Base-by-base conservation (phyloP, 2,329 filamentous ascomycete genomes). In the Waltergamsia citrina region DNA sequence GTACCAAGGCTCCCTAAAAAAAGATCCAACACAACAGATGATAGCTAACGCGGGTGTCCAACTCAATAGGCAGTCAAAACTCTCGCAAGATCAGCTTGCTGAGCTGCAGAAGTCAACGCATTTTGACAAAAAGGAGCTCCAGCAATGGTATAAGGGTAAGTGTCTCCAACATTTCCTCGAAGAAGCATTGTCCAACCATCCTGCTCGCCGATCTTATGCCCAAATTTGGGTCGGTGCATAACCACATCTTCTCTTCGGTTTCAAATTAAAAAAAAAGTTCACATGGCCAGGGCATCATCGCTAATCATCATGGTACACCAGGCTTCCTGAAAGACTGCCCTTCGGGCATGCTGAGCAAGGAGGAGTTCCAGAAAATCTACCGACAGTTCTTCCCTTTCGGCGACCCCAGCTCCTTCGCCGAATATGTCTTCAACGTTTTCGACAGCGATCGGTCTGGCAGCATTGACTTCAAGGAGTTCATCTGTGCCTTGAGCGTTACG, bases 381-480 rank as follows among this genome's bases (percentile, higher is more conserved):
- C 85, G 92, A 50, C 92, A 96, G 61, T 98, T 98, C 74, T 98
- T 98, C 62, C 92, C 92, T 11, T 96, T 96, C 52, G 92, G 92
- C 46, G 92, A 98, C 57, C 92, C 92, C 4, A 94, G 86, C 18
- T 92, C 85, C 3, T 98, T 98, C 57, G 92, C 92, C 56, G 90
- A 96, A 64, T 96, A 96, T 58, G 92, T 98, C 41, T 98, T 98
- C 69, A 94, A 95, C 50, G 92, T 98, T 25, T 98, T 98, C 59
- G 92, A 98, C 60, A 84, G 85, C 54, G 92, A 98, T 63, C 93
- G 94, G 54, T 94, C 86, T 29, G 92, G 92, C 45, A 90, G 85
- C 47, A 98, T 98, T 55, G 92, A 98, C 65, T 98, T 98, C 65
- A 96, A 96, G 60, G 92, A 98, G 63, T 98, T 98, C 64, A 98